Base-by-base conservation (phyloP, 1,139 yeast species). In the Geotrichum carabidarum region DNA sequence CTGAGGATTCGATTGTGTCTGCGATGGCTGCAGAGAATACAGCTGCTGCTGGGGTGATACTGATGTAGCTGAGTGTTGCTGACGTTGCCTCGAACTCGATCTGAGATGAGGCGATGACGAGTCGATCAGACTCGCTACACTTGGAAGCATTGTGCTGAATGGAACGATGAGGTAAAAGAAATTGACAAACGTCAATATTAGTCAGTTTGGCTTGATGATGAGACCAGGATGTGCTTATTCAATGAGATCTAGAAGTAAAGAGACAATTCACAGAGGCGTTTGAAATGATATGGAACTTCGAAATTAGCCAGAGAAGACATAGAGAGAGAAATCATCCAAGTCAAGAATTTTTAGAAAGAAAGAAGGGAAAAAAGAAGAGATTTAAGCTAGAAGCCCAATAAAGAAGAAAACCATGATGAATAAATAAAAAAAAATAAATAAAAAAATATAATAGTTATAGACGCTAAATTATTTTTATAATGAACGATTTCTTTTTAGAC, bases 61-160 rank as follows among this genome's bases (percentile, higher is more conserved):
- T 22, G 27, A 22, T 22, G 27, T 3, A 22, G 15, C 31, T 31
- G 11, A 8, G 31, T 41, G 32, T 4, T 42, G 47, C n/a, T 49
- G 46, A 11, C 31, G 44, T 4, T 38, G 44, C 30, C 31, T 18
- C 11, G 35, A 17, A 12, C 18, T n/a, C 7, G 48, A 40, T 9
- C 36, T 17, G 14, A 11, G 47, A 4, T 32, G 47, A 9, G 47
- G 22, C 35, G 37, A 44, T 31, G 47, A 7, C 35, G 37, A 44
- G 27, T 44, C 47, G 11, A 51, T 42, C 17, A 51, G 41, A 36
- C 50, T 46, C n/a, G 50, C 42, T 6, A 51, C 51, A 31, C 55
- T 45, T 7, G 55, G 55, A 8, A 51, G 48, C 55, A 51, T 51
- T 32, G 34, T 22, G 42, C 12, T 37, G 11, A 34, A 34, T 11